Evolutionary conservation across 345 rosid genomes (phyloP), one percentile per base, ranked within the genome.

Genomic region (Adansonia digitata): DNA sequence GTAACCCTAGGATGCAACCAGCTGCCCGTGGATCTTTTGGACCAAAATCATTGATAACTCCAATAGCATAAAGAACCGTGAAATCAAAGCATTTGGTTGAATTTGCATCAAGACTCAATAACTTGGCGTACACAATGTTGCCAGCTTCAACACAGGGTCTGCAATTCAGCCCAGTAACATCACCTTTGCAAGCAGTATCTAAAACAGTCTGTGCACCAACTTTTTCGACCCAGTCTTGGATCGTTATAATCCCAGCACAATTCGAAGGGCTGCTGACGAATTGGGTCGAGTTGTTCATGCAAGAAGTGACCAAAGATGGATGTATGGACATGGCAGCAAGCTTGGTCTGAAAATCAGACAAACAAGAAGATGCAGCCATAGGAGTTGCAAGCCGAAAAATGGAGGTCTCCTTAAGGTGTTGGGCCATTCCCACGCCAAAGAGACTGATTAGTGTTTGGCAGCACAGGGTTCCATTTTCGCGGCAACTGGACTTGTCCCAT

Each of bases 91-190:
- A 84, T 60, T 84, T 80, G 31, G 86, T 71, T 1, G 82, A 37
- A 56, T 79, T 77, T 5, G 85, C 86, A 48, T 71, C 76, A 20
- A 81, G 10, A 5, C 71, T 34, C 26, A 31, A 40, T 74, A 89
- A 71, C 73, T 49, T 82, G 31, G 89, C 48, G 34, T 10, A 55
- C 64, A 89, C 87, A 71, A 64, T 69, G 13, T 74, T 13, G 7
- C 93, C 90, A 1, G 89, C 93, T 1, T 89, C 86, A 1, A 79
- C 12, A 63, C 93, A 89, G 17, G 85, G 75, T 52, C 89, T 79
- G 74, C 93, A 89, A 56, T 46, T 80, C 22, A 81, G 71, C 11
- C 76, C 86, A 0, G 81, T 63, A 35, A 87, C 15, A 59, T 85
- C 81, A 12, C 86, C 86, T 51, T 63, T 73, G 72, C 91, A 87